Evolutionary conservation across 495 filamentous ascomycete species (phyloP).

Genomic region (Xylona heveae): DNA sequence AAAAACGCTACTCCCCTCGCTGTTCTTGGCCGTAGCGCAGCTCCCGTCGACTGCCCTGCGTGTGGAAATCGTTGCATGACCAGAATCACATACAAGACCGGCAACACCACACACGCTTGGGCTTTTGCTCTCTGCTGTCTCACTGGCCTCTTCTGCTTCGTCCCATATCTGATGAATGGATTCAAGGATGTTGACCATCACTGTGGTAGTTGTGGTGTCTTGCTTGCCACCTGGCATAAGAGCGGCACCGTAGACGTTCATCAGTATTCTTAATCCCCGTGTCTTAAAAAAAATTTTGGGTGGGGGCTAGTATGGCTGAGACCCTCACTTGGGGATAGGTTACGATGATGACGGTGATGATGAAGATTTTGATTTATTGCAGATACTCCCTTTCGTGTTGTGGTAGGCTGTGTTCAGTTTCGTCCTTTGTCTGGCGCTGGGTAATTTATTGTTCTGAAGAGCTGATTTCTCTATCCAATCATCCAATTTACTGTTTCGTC

Average conservation of each 20-base stretch:
- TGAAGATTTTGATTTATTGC: too few species aligned
- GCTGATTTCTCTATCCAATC: too few species aligned
- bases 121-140: conserved; percentile 19
- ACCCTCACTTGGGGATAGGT: too few species aligned
- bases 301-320: too few species aligned
- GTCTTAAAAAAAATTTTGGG: too few species aligned
- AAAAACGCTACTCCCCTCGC: conserved; percentile 14
- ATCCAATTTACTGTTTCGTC: too few species aligned
- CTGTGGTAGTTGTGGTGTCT: conserved; percentile 24
- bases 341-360: too few species aligned
- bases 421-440: too few species aligned
- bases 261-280: too few species aligned
- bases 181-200: conserved; percentile 31
- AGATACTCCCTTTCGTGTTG: too few species aligned
- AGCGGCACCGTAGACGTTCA: conserved; percentile 25
- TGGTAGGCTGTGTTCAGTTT: too few species aligned
- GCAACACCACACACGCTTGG: conserved; percentile 28
- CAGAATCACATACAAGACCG: conserved; percentile 16
- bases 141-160: conserved; percentile 17
- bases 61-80: conserved; percentile 28
- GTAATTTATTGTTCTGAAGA: too few species aligned
- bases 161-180: conserved; percentile 27
- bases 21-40: conserved; percentile 13
- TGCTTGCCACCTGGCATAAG: conserved; percentile 30
- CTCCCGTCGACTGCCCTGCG: conserved; percentile 27